Evolutionary conservation across 2,329 filamentous ascomycete genomes (phyloP).

Genomic region (Calonectria crousiana): DNA sequence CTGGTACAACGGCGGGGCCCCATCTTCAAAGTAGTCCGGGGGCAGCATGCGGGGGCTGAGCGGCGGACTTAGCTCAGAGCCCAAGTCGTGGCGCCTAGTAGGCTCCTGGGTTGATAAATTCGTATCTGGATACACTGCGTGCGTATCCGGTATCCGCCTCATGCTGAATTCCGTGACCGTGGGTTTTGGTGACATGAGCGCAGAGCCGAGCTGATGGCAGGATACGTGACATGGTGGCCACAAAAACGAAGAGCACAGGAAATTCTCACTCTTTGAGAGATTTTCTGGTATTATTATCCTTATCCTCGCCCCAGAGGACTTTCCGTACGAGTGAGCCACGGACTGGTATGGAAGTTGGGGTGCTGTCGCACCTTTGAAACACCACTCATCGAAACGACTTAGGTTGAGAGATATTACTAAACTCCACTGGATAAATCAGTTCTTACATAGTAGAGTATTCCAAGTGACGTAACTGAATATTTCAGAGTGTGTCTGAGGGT

Average conservation of each 20-base stretch:
- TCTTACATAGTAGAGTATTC: too few species aligned
- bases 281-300: background rate
- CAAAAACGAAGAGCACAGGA: background rate
- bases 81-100: constrained; percentile 7
- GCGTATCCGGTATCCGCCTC: background rate
- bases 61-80: constrained; percentile 23
- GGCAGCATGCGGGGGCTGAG: constrained; percentile 14
- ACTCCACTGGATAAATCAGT: background rate
- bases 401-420: background rate
- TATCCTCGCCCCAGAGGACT: background rate
- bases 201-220: background rate
- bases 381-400: background rate
- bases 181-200: background rate
- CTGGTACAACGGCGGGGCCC: constrained; percentile 4
- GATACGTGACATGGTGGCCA: background rate
- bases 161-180: background rate
- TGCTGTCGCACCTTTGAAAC: constrained; percentile 7
- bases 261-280: background rate
- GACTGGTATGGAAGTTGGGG: constrained; percentile 4
- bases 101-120: background rate
- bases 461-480: background rate
- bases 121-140: background rate
- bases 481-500: background rate
- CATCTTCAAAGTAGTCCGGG: constrained; percentile 15
- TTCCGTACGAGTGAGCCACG: background rate